These are phyloP conservation scores for Sporisorium scitamineum DNA, from an alignment of 1,284 basidiomycete genomes.

Conservation along the genomic window DNA sequence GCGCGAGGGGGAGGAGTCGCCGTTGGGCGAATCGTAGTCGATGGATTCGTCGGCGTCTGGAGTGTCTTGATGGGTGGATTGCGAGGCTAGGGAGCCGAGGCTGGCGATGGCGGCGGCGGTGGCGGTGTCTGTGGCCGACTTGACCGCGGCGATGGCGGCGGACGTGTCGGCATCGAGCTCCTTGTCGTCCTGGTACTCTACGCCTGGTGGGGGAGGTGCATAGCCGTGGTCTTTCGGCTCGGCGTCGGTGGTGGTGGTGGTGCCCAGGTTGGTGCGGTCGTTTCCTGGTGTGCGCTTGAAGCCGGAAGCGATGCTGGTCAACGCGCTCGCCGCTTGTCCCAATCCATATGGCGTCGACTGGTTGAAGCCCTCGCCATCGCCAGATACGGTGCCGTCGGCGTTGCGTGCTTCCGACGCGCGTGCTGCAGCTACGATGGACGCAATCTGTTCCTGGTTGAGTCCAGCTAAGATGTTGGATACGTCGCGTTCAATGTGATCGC, in stretches of 20 bases:
- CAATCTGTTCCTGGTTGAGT: constrained; percentile 63
- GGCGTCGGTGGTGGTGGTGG: not conserved
- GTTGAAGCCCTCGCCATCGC: constrained; percentile 10
- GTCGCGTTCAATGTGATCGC: constrained; percentile 56
- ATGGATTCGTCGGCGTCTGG: constrained; percentile 21
- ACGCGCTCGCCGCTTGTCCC: constrained; percentile 60
- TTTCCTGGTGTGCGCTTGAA: constrained; percentile 54
- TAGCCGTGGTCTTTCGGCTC: constrained; percentile 26
- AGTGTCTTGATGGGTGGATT: constrained; percentile 17
- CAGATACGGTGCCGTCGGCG: not conserved
- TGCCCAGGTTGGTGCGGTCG: constrained; percentile 10
- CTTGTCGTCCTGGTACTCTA: constrained; percentile 10
- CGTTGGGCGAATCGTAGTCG: constrained; percentile 18
- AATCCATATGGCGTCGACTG: constrained; percentile 32
- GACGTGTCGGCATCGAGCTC: constrained; percentile 16
- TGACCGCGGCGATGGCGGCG: constrained; percentile 35
- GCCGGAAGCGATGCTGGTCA: constrained; percentile 58
- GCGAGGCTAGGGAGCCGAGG: constrained; percentile 54
- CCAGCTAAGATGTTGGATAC: constrained; percentile 62
- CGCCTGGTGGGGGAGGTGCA: constrained; percentile 42
- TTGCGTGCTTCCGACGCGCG: constrained; percentile 45
- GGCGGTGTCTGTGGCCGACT: constrained; percentile 49
- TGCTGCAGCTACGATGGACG: constrained; percentile 62
- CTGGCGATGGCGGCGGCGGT: constrained; percentile 62
- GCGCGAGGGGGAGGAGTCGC: constrained; percentile 12